Percentiles rank a stretch among this genome's conserved stretches.
phyloP scores from a whole-genome alignment of 2,329 filamentous ascomycete genomes.

The Xylogone sp. region DNA sequence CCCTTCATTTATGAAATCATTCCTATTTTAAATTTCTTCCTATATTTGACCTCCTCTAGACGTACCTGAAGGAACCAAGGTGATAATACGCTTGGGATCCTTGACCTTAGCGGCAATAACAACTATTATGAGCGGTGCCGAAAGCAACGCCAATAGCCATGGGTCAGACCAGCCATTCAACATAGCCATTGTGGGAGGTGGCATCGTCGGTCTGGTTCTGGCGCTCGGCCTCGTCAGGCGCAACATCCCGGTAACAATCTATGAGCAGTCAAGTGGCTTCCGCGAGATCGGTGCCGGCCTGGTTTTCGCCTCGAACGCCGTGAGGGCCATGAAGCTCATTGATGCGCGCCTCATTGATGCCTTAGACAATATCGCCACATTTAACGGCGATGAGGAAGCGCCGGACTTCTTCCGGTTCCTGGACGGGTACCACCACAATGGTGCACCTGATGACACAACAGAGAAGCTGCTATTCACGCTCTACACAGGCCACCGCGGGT shows the following conservation, averaged over 20 bases:
- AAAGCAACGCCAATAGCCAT: too few relatives aligned
- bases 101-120: too few relatives aligned
- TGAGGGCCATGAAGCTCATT: conserved; percentile 49
- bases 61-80: too few relatives aligned
- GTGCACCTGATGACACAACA: conserved; percentile 7
- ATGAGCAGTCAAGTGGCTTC: conserved; percentile 50
- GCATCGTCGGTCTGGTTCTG: conserved; percentile 52
- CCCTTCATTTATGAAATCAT: too few relatives aligned
- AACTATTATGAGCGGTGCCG: too few relatives aligned
- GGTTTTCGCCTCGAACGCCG: conserved; percentile 49
- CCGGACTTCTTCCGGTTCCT: conserved; percentile 3
- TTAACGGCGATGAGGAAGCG: conserved; percentile 21
- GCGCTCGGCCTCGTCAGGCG: conserved; percentile 45
- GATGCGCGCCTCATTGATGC: conserved; percentile 38
- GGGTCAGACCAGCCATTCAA: background rate
- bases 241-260: conserved; percentile 41
- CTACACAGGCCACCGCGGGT: conserved; percentile 2
- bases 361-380: conserved; percentile 30
- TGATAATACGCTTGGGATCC: too few relatives aligned
- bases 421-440: conserved; percentile 7
- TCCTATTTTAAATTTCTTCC: too few relatives aligned
- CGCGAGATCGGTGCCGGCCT: conserved; percentile 56
- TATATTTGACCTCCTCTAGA: too few relatives aligned
- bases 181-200: conserved; percentile 55
- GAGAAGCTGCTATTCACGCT: conserved; percentile 3